Evolutionary conservation across 2,329 filamentous ascomycete genomes (phyloP).

Genomic region (Colletotrichum godetiae): DNA sequence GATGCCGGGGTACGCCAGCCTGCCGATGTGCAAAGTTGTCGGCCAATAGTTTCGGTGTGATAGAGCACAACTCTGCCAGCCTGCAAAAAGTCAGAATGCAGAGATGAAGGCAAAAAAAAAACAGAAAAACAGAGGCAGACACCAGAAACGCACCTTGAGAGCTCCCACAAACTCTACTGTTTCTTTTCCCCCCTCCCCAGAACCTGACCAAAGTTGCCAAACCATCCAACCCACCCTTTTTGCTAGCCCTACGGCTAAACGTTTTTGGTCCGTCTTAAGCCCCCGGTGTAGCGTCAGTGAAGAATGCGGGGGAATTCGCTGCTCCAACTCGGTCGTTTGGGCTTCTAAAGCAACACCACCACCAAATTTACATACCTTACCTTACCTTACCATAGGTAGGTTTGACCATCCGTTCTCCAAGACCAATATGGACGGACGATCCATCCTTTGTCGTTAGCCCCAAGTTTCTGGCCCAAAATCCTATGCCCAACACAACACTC

Average conservation of each 20-base stretch:
- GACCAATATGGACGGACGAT: not conserved
- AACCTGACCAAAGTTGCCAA: too few relatives aligned
- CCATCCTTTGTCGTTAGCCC: not conserved
- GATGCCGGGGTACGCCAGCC: conserved; percentile 25
- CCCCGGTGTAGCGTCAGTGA: conserved; percentile 1
- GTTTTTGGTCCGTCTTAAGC: not conserved
- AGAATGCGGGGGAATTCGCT: not conserved
- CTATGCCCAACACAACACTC: not conserved
- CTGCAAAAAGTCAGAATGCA: not conserved
- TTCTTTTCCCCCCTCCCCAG: not conserved
- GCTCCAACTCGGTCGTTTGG: not conserved
- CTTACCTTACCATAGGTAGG: too few relatives aligned
- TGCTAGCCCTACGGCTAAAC: not conserved
- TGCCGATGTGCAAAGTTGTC: not conserved
- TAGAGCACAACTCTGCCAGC: not conserved
- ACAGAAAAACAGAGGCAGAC: not conserved
- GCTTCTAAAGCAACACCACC: not conserved
- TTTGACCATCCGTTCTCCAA: not conserved
- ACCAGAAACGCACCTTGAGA: not conserved
- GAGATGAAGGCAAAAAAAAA: not conserved
- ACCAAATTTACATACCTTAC: too few relatives aligned
- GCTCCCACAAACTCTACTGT: not conserved
- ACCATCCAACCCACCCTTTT: not conserved
- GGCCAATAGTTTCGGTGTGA: conserved; percentile 5
- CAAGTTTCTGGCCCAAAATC: not conserved